Conservation (phyloP, 768 basidiomycete genomes). For the Boletellus sp. region DNA sequence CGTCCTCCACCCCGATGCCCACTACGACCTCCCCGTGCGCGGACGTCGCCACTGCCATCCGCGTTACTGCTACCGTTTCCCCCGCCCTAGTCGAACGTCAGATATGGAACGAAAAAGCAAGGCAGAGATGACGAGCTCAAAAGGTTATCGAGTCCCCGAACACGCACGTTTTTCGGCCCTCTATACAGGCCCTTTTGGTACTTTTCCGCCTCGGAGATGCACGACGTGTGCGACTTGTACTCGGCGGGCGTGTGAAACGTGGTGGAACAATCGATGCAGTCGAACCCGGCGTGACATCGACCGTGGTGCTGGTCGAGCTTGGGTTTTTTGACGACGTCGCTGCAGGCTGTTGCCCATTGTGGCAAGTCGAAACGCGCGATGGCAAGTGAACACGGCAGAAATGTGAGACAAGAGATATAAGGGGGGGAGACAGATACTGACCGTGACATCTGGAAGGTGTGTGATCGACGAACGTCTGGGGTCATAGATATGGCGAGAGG, state of each 20-base stretch:
- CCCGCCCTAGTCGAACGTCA: constrained; percentile 1
- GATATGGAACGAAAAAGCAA: not conserved
- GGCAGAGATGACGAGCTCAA: too few species aligned
- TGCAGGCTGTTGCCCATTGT: constrained; percentile 50
- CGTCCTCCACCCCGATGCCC: constrained; percentile 28
- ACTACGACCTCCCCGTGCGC: constrained; percentile 7
- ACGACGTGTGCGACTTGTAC: constrained; percentile 79
- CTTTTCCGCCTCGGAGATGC: constrained; percentile 90
- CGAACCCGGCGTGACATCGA: constrained; percentile 64
- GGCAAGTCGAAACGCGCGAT: not conserved
- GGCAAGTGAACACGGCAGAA: not conserved
- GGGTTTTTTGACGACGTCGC: constrained; percentile 90
- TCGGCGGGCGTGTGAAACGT: constrained; percentile 74
- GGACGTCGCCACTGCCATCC: constrained; percentile 18
- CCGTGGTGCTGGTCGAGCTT: constrained; percentile 77
- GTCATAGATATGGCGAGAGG: not conserved
- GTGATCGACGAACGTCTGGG: not conserved
- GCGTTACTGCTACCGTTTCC: not conserved
- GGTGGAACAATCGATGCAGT: constrained; percentile 86
- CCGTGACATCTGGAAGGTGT: constrained; percentile 61
- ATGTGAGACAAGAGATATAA: too few species aligned
- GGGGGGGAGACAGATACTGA: constrained; percentile 28
- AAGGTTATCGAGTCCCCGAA: too few species aligned
- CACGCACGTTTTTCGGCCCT: constrained; percentile 54
- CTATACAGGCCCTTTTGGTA: constrained; percentile 87